These are phyloP conservation scores for Citrullus colocynthis DNA, from an alignment of 306 rosid species.

Conservation along the genomic window DNA sequence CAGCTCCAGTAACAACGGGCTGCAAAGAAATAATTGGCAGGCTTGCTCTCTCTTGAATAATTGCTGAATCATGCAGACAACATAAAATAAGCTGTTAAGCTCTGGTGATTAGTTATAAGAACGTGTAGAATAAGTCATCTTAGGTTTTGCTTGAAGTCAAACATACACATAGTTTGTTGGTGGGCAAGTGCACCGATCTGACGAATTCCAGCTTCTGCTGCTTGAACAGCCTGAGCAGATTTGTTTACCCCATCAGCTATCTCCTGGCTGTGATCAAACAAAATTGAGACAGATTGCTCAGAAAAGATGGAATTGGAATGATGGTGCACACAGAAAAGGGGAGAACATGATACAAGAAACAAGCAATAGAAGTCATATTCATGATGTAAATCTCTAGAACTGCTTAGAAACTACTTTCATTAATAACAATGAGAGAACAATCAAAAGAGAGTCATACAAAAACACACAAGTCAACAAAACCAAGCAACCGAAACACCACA, in stretches of 20 bases:
- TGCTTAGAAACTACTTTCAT: not conserved
- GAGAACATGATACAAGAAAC: not conserved
- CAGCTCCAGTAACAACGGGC: slow-evolving; percentile 81
- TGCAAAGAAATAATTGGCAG: slow-evolving; percentile 68
- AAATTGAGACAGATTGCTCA: not conserved
- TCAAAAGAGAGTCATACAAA: not conserved
- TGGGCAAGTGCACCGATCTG: slow-evolving; percentile 67
- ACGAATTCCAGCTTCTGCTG: slow-evolving; percentile 83
- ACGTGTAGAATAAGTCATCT: not conserved
- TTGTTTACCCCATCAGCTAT: slow-evolving; percentile 78
- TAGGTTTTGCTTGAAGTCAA: not conserved
- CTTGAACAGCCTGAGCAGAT: slow-evolving; percentile 83
- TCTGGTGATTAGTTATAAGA: not conserved
- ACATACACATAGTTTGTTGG: slow-evolving; percentile 77
- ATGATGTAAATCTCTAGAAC: not conserved
- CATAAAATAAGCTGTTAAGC: not conserved
- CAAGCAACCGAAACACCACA: not conserved
- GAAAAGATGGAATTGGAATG: not conserved
- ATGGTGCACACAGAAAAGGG: not conserved
- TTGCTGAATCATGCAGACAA: slow-evolving; percentile 35
- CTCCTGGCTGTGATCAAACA: slow-evolving; percentile 58
- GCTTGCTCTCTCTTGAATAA: slow-evolving; percentile 88
- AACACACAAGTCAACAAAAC: not conserved
- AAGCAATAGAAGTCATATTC: not conserved
- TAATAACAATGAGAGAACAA: not conserved